phyloP scores from a whole-genome alignment of 768 basidiomycete genomes.

The Hortiboletus flavorubellus region DNA sequence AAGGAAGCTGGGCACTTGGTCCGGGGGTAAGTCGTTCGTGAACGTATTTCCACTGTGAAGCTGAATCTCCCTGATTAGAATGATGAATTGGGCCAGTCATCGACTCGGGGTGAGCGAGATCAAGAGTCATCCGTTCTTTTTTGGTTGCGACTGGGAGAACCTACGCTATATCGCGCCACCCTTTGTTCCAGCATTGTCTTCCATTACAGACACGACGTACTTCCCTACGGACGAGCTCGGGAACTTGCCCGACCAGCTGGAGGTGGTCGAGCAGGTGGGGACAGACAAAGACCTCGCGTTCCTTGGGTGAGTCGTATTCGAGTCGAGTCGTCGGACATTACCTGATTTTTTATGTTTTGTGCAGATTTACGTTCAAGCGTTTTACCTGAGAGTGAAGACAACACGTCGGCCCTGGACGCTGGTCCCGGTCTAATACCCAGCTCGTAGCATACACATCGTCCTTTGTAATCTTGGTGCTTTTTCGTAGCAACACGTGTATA shows the following conservation, averaged over 20 bases:
- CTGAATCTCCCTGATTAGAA: conserved; percentile 38
- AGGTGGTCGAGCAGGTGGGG: conserved; percentile 56
- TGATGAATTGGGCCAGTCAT: conserved; percentile 81
- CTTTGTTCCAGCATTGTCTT: conserved; percentile 90
- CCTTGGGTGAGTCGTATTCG: conserved; percentile 46
- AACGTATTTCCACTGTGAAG: neutral
- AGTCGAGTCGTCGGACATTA: neutral
- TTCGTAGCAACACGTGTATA: conserved; percentile 19
- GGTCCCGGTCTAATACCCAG: conserved; percentile 21
- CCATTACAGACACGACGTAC: conserved; percentile 91
- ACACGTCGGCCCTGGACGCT: neutral
- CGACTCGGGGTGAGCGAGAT: conserved; percentile 81
- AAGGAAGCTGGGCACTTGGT: conserved; percentile 91
- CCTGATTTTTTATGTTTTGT: conserved; percentile 3
- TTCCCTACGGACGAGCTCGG: conserved; percentile 95
- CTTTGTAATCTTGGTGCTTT: conserved; percentile 27
- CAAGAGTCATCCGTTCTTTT: conserved; percentile 92
- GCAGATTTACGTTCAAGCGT: conserved; percentile 84
- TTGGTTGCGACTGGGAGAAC: conserved; percentile 90
- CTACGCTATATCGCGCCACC: conserved; percentile 94
- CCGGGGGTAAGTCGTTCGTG: conserved; percentile 52
- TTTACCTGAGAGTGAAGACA: conserved; percentile 37
- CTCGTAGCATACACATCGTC: conserved; percentile 25
- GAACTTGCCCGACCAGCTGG: conserved; percentile 58
- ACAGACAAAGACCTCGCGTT: conserved; percentile 69